Evolutionary conservation across 2,329 filamentous ascomycete species (phyloP).

Genomic region (Immersiporthe knoxdaviesiana): DNA sequence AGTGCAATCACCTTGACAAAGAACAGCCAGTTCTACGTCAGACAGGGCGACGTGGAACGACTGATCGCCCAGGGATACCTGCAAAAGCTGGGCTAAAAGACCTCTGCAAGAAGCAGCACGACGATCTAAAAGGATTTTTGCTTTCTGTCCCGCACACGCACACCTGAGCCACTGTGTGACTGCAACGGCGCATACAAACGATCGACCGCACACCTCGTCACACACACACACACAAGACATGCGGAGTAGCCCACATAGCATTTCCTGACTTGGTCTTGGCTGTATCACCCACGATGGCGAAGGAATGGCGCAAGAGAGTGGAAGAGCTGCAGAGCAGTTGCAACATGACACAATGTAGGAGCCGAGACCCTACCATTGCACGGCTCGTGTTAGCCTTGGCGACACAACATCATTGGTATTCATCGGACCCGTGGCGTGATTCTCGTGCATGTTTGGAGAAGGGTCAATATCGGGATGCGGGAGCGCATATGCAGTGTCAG

Average conservation of each 20-base stretch:
- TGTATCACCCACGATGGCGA: not conserved
- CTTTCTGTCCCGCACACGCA: not conserved
- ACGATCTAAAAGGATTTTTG: not conserved
- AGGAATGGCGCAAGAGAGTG: slow-evolving; percentile 29
- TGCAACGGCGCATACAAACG: not conserved
- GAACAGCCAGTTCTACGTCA: slow-evolving; percentile 97
- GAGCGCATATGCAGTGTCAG: slow-evolving; percentile 20
- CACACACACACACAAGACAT: not conserved
- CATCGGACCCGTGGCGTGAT: not conserved
- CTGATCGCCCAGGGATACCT: slow-evolving; percentile 94
- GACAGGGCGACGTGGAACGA: slow-evolving; percentile 92
- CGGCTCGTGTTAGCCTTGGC: not conserved
- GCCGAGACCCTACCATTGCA: not conserved
- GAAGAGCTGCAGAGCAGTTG: slow-evolving; percentile 31
- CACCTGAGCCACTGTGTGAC: not conserved
- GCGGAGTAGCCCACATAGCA: not conserved
- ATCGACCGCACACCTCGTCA: not conserved
- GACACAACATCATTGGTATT: not conserved
- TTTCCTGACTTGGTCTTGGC: not conserved
- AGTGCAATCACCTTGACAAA: slow-evolving; percentile 95
- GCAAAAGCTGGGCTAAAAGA: slow-evolving; percentile 77
- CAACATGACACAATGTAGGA: not conserved
- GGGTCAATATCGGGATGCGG: slow-evolving; percentile 13
- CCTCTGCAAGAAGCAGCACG: not conserved
- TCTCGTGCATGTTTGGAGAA: slow-evolving; percentile 1